Conservation (phyloP, 495 filamentous ascomycete species). For the Penicillium canariense region DNA sequence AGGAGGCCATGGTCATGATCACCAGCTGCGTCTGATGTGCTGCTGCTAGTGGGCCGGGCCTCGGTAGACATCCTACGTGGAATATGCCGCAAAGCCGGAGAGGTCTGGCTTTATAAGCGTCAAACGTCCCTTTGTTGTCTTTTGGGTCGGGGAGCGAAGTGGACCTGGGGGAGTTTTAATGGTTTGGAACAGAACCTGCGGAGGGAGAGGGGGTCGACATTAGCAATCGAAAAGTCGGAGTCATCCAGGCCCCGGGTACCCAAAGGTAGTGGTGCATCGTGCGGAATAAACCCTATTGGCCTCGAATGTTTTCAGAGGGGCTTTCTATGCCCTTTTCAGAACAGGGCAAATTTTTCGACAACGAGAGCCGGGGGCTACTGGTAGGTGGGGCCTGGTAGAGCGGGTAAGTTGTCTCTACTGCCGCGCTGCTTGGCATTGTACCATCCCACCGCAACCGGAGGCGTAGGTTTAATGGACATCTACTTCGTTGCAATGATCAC, state of each 20-base stretch:
- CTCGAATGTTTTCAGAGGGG: constrained; percentile 4
- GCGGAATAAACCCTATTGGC: constrained; percentile 20
- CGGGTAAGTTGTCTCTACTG: not conserved
- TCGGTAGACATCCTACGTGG: constrained; percentile 26
- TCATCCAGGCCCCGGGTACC: constrained; percentile 6
- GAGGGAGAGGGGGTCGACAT: constrained; percentile 8
- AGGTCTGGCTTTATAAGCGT: not conserved
- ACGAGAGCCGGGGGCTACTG: constrained; percentile 4
- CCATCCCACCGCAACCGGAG: too few relatives aligned
- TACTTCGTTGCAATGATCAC: not conserved
- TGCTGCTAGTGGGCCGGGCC: constrained; percentile 11
- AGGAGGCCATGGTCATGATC: constrained; percentile 10
- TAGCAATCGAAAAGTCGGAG: constrained; percentile 20
- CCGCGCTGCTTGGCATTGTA: too few relatives aligned
- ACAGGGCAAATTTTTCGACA: constrained; percentile 1
- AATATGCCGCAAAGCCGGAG: not conserved
- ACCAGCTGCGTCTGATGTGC: constrained; percentile 12
- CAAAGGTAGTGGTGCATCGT: constrained; percentile 1
- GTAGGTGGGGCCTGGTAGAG: not conserved
- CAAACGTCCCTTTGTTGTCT: not conserved
- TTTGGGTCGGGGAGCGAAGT: not conserved
- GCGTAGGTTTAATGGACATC: too few relatives aligned
- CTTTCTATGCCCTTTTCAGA: constrained; percentile 7
- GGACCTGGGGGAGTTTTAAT: constrained; percentile 1
- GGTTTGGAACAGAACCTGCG: not conserved